These are phyloP conservation scores for Amphicarpaea edgeworthii DNA, from an alignment of 306 rosid genomes.

Conservation along the genomic window DNA sequence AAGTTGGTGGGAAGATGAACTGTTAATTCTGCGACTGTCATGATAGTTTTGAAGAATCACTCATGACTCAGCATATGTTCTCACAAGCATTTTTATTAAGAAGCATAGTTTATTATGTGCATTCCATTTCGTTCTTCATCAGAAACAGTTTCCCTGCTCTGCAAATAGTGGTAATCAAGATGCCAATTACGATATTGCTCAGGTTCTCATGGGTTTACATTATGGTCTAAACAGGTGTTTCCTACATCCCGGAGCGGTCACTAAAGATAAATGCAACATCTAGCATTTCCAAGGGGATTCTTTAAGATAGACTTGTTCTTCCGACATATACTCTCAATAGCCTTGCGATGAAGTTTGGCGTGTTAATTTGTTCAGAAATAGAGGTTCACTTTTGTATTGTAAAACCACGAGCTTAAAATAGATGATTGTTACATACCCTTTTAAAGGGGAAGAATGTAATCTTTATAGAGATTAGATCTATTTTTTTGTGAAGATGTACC, in stretches of 20 bases:
- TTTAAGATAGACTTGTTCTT: constrained; percentile 48
- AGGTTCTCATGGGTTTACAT: constrained; percentile 30
- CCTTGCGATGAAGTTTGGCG: constrained; percentile 48
- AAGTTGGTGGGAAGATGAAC: constrained; percentile 30
- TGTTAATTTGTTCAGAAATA: constrained; percentile 50
- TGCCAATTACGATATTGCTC: constrained; percentile 10
- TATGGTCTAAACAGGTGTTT: constrained; percentile 69
- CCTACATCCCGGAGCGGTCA: constrained; percentile 85
- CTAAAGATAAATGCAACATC: constrained; percentile 92
- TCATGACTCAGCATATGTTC: neutral
- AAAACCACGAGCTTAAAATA: constrained; percentile 50
- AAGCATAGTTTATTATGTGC: constrained; percentile 35
- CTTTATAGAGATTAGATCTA: constrained; percentile 58
- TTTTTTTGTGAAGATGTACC: constrained; percentile 56
- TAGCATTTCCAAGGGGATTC: constrained; percentile 85
- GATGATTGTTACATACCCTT: constrained; percentile 58
- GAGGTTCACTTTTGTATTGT: constrained; percentile 56
- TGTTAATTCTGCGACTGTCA: constrained; percentile 11
- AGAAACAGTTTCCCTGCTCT: neutral
- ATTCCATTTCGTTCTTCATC: constrained; percentile 2
- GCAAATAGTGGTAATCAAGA: constrained; percentile 20
- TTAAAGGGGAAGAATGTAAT: constrained; percentile 53
- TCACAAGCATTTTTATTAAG: neutral
- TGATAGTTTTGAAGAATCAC: constrained; percentile 16
- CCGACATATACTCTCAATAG: constrained; percentile 40